These are phyloP conservation scores for Limnanthes douglasii DNA, from an alignment of 345 rosid genomes.

Conservation along the genomic window DNA sequence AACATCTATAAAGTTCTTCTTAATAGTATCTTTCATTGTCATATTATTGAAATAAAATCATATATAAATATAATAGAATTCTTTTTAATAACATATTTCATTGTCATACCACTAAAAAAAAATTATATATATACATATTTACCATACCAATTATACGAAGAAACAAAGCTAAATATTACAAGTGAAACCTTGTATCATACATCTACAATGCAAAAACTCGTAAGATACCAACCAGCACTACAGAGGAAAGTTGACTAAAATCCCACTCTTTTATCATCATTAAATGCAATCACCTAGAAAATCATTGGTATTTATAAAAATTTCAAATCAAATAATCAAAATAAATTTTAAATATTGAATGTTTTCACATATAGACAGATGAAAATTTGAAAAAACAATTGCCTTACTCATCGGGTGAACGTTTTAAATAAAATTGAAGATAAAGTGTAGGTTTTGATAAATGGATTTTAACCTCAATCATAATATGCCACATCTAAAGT, in stretches of 20 bases:
- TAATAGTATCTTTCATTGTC: no score
- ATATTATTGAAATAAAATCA: no score
- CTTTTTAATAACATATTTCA: constrained; percentile 70
- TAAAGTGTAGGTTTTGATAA: no score
- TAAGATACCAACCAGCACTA: constrained; percentile 86
- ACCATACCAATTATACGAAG: constrained; percentile 2
- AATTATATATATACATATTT: constrained; percentile 19
- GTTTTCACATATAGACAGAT: no score
- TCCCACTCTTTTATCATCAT: constrained; percentile 94
- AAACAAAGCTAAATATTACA: constrained; percentile 2
- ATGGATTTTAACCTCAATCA: no score
- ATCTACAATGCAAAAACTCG: constrained; percentile 51
- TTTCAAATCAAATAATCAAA: not conserved
- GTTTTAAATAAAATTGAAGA: no score
- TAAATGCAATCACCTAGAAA: constrained; percentile 82
- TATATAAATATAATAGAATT: no score
- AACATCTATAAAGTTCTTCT: no score
- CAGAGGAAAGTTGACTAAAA: constrained; percentile 90
- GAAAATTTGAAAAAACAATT: no score
- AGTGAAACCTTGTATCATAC: constrained; percentile 71
- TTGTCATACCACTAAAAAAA: constrained; percentile 58
- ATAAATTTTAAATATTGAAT: not conserved
- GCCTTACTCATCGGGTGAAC: no score
- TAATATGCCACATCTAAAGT: no score
- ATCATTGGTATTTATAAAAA: not conserved